A percentile compares a stretch with the other conserved stretches of the same genome.
Evolutionary conservation across 768 basidiomycete species (phyloP).

Genomic region (Kwoniella botswanensis): DNA sequence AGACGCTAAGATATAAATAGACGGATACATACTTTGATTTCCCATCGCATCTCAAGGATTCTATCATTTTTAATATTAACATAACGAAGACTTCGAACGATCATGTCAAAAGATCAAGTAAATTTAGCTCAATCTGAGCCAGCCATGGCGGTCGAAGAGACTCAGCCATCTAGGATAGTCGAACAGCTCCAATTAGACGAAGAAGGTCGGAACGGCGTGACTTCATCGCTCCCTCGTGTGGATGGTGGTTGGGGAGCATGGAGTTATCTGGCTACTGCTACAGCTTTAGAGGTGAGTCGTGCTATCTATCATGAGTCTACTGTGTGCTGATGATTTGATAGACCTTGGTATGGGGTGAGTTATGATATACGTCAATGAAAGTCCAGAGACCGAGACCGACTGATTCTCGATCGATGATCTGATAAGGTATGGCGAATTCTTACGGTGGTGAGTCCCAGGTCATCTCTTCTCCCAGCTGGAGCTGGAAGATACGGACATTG

Average conservation of each 20-base stretch:
- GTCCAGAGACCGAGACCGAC: no score
- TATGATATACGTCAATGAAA: no score
- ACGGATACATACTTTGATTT: not conserved
- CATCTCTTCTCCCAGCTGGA: not conserved
- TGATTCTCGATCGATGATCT: not conserved
- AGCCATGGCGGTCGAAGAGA: not conserved
- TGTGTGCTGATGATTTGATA: not conserved
- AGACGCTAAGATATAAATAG: not conserved
- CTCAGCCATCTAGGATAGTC: not conserved
- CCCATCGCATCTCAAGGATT: no score
- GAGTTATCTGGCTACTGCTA: constrained; percentile 37
- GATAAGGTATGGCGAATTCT: constrained; percentile 27
- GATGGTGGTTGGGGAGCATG: constrained; percentile 41
- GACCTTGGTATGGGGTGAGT: constrained; percentile 39
- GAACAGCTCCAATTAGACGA: not conserved
- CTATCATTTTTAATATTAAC: no score
- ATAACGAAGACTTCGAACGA: not conserved
- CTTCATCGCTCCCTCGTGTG: constrained; percentile 25
- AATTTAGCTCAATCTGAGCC: no score
- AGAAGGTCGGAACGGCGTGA: not conserved
- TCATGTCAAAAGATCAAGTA: not conserved
- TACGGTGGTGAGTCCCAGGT: constrained; percentile 27
- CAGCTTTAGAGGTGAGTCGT: constrained; percentile 31
- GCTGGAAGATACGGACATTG: not conserved
- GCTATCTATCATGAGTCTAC: no score